Evolutionary conservation across 2,329 filamentous ascomycete species (phyloP).

Genomic region (Mariannaea sp.): DNA sequence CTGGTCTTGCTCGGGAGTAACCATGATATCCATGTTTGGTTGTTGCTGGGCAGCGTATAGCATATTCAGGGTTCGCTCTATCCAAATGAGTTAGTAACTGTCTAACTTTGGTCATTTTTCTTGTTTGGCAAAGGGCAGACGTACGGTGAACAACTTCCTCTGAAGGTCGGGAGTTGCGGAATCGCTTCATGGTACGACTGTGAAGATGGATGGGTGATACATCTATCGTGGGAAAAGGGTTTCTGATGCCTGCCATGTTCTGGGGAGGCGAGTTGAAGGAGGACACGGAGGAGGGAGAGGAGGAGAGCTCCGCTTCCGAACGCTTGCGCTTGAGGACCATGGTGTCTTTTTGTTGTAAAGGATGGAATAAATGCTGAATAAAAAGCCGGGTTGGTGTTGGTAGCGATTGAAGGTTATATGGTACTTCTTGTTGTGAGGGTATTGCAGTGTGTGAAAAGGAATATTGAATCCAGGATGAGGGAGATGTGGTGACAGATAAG

Average conservation of each 20-base stretch:
- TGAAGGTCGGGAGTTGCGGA: conserved; percentile 62
- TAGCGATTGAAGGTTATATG: not conserved
- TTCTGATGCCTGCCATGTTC: conserved; percentile 37
- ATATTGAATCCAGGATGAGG: conserved; percentile 3
- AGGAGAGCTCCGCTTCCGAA: conserved; percentile 61
- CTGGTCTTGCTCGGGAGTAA: conserved; percentile 15
- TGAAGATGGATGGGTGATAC: conserved; percentile 50
- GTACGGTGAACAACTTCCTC: conserved; percentile 60
- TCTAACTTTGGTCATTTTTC: not conserved
- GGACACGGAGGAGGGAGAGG: conserved; percentile 51
- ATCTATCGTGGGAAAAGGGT: conserved; percentile 43
- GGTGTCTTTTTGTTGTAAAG: conserved; percentile 1
- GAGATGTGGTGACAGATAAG: conserved; percentile 1
- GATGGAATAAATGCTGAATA: not conserved
- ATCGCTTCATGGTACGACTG: conserved; percentile 65
- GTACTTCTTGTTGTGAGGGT: not conserved
- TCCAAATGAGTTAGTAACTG: conserved; percentile 21
- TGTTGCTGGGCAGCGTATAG: conserved; percentile 61
- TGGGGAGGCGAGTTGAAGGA: conserved; percentile 47
- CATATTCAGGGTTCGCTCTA: conserved; percentile 62
- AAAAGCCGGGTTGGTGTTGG: not conserved
- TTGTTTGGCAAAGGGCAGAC: conserved; percentile 36
- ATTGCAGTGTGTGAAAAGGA: not conserved
- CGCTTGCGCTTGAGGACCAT: conserved; percentile 66
- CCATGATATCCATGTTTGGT: conserved; percentile 17